A percentile compares a stretch with the other conserved stretches of the same genome.
Evolutionary conservation across 768 basidiomycete genomes (phyloP).

Genomic region (Russula ochroleuca): DNA sequence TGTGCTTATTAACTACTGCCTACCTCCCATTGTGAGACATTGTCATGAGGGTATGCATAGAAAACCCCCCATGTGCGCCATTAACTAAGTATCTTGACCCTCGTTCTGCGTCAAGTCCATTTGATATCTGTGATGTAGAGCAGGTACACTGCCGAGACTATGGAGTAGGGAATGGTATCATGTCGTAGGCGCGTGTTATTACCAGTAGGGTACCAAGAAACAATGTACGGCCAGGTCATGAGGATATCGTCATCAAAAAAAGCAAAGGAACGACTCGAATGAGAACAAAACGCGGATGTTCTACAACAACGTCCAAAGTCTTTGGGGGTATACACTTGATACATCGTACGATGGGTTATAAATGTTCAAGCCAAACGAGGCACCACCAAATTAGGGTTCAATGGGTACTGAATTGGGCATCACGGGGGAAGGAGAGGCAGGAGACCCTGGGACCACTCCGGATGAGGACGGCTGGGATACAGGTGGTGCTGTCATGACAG

Average conservation of each 20-base stretch:
- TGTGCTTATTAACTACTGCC: no score
- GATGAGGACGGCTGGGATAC: background rate
- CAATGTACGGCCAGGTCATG: background rate
- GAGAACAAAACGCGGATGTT: background rate
- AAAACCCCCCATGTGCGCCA: background rate
- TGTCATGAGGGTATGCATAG: background rate
- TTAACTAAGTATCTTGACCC: background rate
- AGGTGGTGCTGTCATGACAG: background rate
- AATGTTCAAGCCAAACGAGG: background rate
- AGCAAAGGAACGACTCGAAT: background rate
- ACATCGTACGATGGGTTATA: no score
- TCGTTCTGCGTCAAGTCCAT: background rate
- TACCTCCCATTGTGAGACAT: background rate
- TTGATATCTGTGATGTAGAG: background rate
- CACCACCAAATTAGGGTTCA: background rate
- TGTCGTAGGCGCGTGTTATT: background rate
- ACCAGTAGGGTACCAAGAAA: background rate
- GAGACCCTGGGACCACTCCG: slow-evolving; percentile 11
- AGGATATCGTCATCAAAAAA: background rate
- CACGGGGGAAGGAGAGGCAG: slow-evolving; percentile 9
- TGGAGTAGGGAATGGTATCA: background rate
- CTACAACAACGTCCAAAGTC: background rate
- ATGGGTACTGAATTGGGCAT: slow-evolving; percentile 1
- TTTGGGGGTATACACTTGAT: background rate
- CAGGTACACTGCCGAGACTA: background rate